phyloP scores from a whole-genome alignment of 257 asterid genomes.

The Pogostemon cablin region DNA sequence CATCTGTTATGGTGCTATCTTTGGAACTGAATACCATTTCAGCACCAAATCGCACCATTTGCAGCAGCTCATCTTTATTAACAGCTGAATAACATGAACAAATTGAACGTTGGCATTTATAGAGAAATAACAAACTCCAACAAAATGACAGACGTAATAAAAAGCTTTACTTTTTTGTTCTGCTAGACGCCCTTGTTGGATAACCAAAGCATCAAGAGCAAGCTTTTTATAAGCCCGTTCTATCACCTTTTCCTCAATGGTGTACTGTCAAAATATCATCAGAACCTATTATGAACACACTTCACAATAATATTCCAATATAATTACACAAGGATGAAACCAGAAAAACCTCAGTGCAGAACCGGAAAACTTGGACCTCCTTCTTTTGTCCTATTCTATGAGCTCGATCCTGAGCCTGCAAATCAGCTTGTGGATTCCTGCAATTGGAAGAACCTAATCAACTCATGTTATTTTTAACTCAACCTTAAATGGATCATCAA shows the following conservation, averaged over 20 bases:
- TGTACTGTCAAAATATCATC: conserved; percentile 66
- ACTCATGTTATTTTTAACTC: conserved; percentile 29
- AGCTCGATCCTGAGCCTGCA: conserved; percentile 99
- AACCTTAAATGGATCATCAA: conserved; percentile 17
- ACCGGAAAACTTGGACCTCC: conserved; percentile 99
- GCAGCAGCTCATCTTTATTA: conserved; percentile 94
- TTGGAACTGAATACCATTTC: conserved; percentile 99
- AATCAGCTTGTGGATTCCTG: conserved; percentile 99
- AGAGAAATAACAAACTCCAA: conserved; percentile 14
- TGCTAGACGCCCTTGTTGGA: conserved; percentile 97
- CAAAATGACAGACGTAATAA: conserved; percentile 3
- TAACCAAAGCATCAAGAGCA: conserved; percentile 98
- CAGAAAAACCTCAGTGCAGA: conserved; percentile 89
- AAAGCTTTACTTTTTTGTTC: conserved; percentile 82
- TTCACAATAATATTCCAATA: not conserved
- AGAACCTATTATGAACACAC: conserved; percentile 23
- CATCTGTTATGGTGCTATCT: conserved; percentile 99
- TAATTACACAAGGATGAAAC: conserved; percentile 24
- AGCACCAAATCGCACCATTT: conserved; percentile 99
- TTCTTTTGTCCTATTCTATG: conserved; percentile 99
- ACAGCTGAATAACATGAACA: conserved; percentile 62
- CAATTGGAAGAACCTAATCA: conserved; percentile 27
- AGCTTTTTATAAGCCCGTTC: conserved; percentile 99
- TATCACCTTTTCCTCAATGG: conserved; percentile 98
- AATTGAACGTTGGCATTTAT: conserved; percentile 38